Percentiles rank a stretch among this genome's conserved stretches.
Conservation (phyloP, 208 protist genomes). For the Wallacemonas sp. region DNA sequence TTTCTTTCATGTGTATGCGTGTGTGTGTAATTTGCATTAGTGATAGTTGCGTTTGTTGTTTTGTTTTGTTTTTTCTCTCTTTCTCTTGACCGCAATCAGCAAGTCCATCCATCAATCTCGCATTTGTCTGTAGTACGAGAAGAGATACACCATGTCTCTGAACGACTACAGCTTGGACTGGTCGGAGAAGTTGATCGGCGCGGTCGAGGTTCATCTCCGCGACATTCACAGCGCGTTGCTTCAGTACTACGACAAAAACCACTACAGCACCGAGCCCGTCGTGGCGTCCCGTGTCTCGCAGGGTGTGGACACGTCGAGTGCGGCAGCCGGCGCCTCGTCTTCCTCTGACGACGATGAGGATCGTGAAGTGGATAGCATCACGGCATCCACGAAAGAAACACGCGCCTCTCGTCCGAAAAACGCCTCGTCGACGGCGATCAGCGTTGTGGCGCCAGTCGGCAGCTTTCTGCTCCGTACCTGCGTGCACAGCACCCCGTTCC, state of each 20-base stretch:
- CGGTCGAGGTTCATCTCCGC: constrained; percentile 66
- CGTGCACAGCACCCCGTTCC: constrained; percentile 63
- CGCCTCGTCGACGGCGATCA: constrained; percentile 6
- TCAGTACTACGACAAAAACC: constrained; percentile 62
- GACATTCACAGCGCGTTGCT: constrained; percentile 65
- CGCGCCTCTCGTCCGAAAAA: neutral
- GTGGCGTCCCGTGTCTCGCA: neutral
- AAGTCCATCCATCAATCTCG: too few species aligned
- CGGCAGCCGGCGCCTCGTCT: neutral
- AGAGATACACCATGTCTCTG: constrained; percentile 49
- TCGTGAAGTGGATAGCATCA: constrained; percentile 1
- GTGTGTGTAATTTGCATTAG: too few species aligned
- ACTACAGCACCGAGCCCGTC: constrained; percentile 36
- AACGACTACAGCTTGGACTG: constrained; percentile 75
- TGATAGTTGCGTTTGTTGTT: constrained; percentile 14
- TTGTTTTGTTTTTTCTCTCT: constrained; percentile 10
- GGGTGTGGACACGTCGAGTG: constrained; percentile 14
- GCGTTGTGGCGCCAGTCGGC: constrained; percentile 57
- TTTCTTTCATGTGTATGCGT: too few species aligned
- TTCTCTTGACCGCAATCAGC: too few species aligned
- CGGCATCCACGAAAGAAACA: too few species aligned
- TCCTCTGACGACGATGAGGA: constrained; percentile 15
- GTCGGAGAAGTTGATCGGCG: constrained; percentile 69
- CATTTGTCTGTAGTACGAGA: too few species aligned
- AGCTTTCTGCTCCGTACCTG: constrained; percentile 83